phyloP scores from a whole-genome alignment of 2,329 filamentous ascomycete genomes.

The Apiospora saccharicola region DNA sequence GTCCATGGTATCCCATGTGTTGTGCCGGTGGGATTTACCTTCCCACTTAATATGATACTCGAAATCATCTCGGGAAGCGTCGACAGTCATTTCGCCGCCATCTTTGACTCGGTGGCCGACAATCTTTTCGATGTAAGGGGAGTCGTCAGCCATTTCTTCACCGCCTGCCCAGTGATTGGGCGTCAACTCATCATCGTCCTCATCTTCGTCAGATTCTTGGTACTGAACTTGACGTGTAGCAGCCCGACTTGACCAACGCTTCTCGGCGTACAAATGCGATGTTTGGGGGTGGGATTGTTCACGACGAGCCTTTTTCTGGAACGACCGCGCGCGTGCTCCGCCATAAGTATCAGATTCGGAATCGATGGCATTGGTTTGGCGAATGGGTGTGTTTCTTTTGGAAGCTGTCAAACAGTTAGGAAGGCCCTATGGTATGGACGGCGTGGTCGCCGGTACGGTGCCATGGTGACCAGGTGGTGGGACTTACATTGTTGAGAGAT shows the following conservation, averaged over 20 bases:
- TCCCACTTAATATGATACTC: conserved; percentile 98
- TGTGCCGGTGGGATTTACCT: conserved; percentile 91
- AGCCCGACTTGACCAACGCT: conserved; percentile 89
- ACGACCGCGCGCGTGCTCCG: conserved; percentile 72
- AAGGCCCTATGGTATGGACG: conserved; percentile 27
- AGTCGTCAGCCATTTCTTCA: conserved; percentile 76
- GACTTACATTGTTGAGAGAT: conserved; percentile 69
- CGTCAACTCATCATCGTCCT: conserved; percentile 70
- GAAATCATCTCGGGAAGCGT: conserved; percentile 75
- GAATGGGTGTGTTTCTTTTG: conserved; percentile 64
- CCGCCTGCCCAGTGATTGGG: conserved; percentile 74
- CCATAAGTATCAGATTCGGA: conserved; percentile 83
- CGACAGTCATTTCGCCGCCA: conserved; percentile 64
- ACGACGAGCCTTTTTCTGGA: conserved; percentile 79
- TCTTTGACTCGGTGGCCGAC: conserved; percentile 85
- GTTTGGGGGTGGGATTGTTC: conserved; percentile 70
- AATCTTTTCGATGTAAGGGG: conserved; percentile 88
- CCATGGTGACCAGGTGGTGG: conserved; percentile 18
- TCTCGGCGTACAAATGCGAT: conserved; percentile 74
- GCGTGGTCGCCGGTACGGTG: conserved; percentile 13
- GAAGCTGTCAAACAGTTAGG: conserved; percentile 54
- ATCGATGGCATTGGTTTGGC: conserved; percentile 62
- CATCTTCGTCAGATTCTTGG: conserved; percentile 72
- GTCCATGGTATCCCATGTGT: conserved; percentile 89
- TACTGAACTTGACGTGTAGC: conserved; percentile 75